Percentiles rank a stretch among this genome's conserved stretches.
Evolutionary conservation across 306 rosid genomes (phyloP).

Genomic region (Quercus alba): DNA sequence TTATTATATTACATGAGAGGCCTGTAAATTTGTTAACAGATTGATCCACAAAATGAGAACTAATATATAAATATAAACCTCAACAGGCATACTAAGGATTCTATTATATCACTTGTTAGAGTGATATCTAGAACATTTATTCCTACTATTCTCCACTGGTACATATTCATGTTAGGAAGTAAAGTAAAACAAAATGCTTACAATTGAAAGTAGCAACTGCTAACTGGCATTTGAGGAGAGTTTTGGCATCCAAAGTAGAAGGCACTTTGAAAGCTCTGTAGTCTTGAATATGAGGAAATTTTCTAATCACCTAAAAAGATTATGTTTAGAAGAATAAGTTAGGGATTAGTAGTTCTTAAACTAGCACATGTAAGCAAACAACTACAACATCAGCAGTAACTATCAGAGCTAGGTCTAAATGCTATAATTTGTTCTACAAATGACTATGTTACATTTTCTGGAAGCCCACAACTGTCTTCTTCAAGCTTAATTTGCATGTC

Average conservation of each 20-base stretch:
- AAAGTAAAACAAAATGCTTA: constrained; percentile 28
- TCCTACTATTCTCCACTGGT: background rate
- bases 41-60: background rate
- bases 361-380: constrained; percentile 7
- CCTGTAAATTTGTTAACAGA: background rate
- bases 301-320: constrained; percentile 64
- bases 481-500: constrained; percentile 73
- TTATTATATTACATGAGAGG: background rate
- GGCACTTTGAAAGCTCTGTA: constrained; percentile 63
- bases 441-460: constrained; percentile 42
- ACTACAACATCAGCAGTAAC: constrained; percentile 1
- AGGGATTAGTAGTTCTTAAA: background rate
- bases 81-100: background rate
- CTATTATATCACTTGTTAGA: background rate
- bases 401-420: constrained; percentile 9
- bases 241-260: constrained; percentile 44
- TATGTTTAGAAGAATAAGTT: background rate
- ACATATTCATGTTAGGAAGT: background rate
- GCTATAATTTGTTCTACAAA: background rate
- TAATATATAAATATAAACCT: background rate
- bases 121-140: background rate
- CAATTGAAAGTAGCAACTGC: constrained; percentile 59
- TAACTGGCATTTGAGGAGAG: constrained; percentile 74
- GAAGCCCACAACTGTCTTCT: constrained; percentile 62
- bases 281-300: constrained; percentile 76